Evolutionary conservation across 441 rosid species (phyloP).

Genomic region (Pelargonium australe): DNA sequence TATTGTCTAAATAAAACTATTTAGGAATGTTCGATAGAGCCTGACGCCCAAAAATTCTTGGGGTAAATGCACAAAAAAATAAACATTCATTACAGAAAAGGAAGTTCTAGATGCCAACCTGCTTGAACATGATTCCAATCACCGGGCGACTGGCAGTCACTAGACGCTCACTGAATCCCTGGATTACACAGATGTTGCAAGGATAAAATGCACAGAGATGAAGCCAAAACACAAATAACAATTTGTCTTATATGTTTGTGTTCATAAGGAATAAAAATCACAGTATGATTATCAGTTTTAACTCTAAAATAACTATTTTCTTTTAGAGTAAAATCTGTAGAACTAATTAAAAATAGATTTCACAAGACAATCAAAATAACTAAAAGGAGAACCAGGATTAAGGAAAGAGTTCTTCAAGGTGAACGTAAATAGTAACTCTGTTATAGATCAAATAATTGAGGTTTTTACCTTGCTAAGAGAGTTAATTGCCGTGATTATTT

Average conservation of each 20-base stretch:
- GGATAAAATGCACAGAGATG: conserved; percentile 13
- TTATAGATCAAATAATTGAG: neutral
- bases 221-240: too few relatives aligned
- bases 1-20: too few relatives aligned
- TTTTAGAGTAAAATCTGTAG: neutral
- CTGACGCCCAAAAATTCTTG: too few relatives aligned
- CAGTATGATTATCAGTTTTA: too few relatives aligned
- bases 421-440: neutral
- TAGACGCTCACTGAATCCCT: conserved; percentile 90
- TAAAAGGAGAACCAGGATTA: too few relatives aligned
- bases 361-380: too few relatives aligned
- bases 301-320: neutral
- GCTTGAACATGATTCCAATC: conserved; percentile 87
- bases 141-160: conserved; percentile 77
- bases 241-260: too few relatives aligned
- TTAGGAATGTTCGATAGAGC: too few relatives aligned
- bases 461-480: conserved; percentile 86
- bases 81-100: neutral
- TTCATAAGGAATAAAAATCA: too few relatives aligned
- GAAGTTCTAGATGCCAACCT: conserved; percentile 41
- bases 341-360: too few relatives aligned
- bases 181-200: conserved; percentile 28
- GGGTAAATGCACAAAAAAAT: too few relatives aligned
- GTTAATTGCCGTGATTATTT: conserved; percentile 73
- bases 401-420: too few relatives aligned